These are phyloP conservation scores for Magnolia sinica DNA, from an alignment of 164 flowering plant species.

Conservation along the genomic window DNA sequence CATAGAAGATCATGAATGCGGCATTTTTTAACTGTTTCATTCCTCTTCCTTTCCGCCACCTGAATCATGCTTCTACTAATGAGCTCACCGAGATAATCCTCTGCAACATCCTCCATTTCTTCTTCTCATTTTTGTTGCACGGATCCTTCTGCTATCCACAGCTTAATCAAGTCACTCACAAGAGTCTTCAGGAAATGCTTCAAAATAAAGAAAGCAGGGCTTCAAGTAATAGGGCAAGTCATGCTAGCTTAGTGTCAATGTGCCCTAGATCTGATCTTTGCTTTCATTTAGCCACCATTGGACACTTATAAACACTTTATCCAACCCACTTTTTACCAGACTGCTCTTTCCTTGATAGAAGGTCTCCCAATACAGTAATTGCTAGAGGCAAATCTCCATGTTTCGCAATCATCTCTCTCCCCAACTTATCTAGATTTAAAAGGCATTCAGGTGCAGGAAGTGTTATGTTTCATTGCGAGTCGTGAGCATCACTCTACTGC, in stretches of 20 bases:
- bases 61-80: neutral
- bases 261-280: neutral
- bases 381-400: neutral
- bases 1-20: constrained; percentile 6
- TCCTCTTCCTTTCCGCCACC: neutral
- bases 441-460: neutral
- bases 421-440: neutral
- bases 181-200: constrained; percentile 6
- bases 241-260: constrained; percentile 15
- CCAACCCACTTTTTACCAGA: neutral
- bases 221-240: constrained; percentile 19
- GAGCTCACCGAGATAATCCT: constrained; percentile 2
- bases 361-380: neutral
- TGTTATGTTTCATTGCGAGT: constrained; percentile 22
- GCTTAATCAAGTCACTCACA: neutral
- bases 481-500: constrained; percentile 40
- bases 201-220: constrained; percentile 15
- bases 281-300: neutral
- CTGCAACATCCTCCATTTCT: constrained; percentile 8
- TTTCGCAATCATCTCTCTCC: neutral
- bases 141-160: constrained; percentile 10
- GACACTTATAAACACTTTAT: neutral
- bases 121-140: neutral
- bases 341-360: constrained; percentile 1
- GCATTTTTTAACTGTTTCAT: neutral